These are phyloP conservation scores for Cladobotryum mycophilum DNA, from an alignment of 2,329 filamentous ascomycete genomes.

Conservation along the genomic window DNA sequence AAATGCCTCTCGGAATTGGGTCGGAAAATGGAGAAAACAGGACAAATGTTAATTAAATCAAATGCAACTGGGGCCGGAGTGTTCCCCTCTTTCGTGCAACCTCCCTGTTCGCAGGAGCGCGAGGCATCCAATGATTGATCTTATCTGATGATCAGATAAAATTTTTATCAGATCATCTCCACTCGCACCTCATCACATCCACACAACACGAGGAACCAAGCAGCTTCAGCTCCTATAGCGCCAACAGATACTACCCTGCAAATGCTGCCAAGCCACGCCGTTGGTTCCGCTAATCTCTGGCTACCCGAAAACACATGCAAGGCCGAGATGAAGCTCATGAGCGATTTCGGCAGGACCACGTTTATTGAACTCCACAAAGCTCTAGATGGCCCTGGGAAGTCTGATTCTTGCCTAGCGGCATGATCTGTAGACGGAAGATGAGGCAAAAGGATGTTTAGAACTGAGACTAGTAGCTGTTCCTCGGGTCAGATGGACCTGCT, in stretches of 20 bases:
- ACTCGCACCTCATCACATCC: neutral
- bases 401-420: too few relatives aligned
- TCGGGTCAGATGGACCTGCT: too few relatives aligned
- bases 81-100: neutral
- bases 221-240: neutral
- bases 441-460: too few relatives aligned
- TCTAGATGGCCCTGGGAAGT: too few relatives aligned
- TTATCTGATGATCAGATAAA: conserved; percentile 20
- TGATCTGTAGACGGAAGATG: too few relatives aligned
- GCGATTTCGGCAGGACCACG: conserved; percentile 4
- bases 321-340: neutral
- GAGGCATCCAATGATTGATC: conserved; percentile 10
- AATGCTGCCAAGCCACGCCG: conserved; percentile 1
- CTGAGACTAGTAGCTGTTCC: too few relatives aligned
- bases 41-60: neutral
- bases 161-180: conserved; percentile 14
- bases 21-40: too few relatives aligned
- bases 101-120: neutral
- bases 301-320: conserved; percentile 1
- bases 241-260: neutral
- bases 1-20: too few relatives aligned
- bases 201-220: neutral
- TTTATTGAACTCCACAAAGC: too few relatives aligned
- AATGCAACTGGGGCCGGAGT: neutral
- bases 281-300: neutral